Conservation (phyloP, 2,329 filamentous ascomycete species). For the Hypoxylon sp. region DNA sequence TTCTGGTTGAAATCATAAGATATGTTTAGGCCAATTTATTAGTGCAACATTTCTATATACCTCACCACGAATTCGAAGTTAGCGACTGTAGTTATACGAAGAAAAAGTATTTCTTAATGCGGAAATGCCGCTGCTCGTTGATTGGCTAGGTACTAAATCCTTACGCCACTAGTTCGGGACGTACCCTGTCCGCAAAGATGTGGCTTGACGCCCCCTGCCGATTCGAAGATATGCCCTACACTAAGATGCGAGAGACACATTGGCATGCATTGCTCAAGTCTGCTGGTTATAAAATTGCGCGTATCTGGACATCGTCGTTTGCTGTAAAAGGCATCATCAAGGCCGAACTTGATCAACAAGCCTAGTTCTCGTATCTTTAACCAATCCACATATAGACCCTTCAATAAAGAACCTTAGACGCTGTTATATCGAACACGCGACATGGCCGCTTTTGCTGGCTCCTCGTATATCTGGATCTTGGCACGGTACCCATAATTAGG, state of each 20-base stretch:
- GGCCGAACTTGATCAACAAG: slow-evolving; percentile 18
- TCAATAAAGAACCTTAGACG: not conserved
- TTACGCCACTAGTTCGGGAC: not conserved
- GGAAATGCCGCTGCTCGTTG: not conserved
- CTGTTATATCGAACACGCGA: not conserved
- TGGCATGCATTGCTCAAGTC: slow-evolving; percentile 42
- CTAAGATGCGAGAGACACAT: slow-evolving; percentile 38
- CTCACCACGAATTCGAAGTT: not conserved
- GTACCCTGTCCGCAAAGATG: not conserved
- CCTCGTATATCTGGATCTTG: too few relatives aligned
- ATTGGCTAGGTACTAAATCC: not conserved
- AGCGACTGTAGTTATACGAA: not conserved
- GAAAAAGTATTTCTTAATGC: not conserved
- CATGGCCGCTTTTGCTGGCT: too few relatives aligned
- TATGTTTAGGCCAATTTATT: too few relatives aligned
- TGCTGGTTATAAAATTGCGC: slow-evolving; percentile 34
- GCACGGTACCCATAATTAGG: too few relatives aligned
- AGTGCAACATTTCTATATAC: too few relatives aligned
- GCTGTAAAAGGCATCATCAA: slow-evolving; percentile 23
- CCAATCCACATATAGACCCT: not conserved
- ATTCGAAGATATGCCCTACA: not conserved
- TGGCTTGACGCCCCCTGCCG: not conserved
- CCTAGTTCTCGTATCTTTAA: not conserved
- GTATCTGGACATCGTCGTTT: slow-evolving; percentile 22
- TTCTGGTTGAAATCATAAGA: slow-evolving; percentile 50